Conservation (phyloP, 768 basidiomycete genomes). For the Melanogaster broomeanus region DNA sequence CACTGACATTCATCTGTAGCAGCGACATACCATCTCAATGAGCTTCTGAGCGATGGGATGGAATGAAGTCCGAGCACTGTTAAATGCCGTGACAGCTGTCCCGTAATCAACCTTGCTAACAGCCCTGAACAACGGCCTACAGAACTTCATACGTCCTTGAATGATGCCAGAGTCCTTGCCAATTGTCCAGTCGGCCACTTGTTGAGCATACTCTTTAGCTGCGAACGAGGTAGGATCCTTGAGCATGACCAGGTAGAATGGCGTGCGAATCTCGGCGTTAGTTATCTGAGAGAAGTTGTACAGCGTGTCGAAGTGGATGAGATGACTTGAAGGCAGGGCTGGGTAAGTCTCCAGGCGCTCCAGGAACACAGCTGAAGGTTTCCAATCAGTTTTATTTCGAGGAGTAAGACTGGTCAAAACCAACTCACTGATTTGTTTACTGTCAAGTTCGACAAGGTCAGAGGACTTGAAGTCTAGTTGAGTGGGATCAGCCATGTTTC, state of each 20-base stretch:
- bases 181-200: slow-evolving; percentile 48
- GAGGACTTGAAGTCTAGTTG: slow-evolving; percentile 42
- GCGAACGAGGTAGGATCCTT: slow-evolving; percentile 34
- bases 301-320: slow-evolving; percentile 42
- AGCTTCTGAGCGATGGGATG: slow-evolving; percentile 53
- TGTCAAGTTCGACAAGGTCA: slow-evolving; percentile 49
- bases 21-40: slow-evolving; percentile 45
- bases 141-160: slow-evolving; percentile 59
- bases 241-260: slow-evolving; percentile 54
- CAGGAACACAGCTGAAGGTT: slow-evolving; percentile 52
- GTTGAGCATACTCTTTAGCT: slow-evolving; percentile 33
- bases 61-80: slow-evolving; percentile 36
- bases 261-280: slow-evolving; percentile 54
- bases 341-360: slow-evolving; percentile 47
- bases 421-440: slow-evolving; percentile 49
- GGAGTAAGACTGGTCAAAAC: neutral
- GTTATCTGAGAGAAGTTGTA: slow-evolving; percentile 44
- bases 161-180: slow-evolving; percentile 42
- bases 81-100: slow-evolving; percentile 39
- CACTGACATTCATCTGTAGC: neutral
- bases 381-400: neutral
- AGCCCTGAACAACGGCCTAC: slow-evolving; percentile 47
- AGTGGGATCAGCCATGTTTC: slow-evolving; percentile 33
- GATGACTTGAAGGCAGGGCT: slow-evolving; percentile 44
- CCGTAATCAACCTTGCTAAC: slow-evolving; percentile 36